These are phyloP conservation scores for Casuarina cunninghamiana DNA, from an alignment of 306 rosid species.

Conservation along the genomic window DNA sequence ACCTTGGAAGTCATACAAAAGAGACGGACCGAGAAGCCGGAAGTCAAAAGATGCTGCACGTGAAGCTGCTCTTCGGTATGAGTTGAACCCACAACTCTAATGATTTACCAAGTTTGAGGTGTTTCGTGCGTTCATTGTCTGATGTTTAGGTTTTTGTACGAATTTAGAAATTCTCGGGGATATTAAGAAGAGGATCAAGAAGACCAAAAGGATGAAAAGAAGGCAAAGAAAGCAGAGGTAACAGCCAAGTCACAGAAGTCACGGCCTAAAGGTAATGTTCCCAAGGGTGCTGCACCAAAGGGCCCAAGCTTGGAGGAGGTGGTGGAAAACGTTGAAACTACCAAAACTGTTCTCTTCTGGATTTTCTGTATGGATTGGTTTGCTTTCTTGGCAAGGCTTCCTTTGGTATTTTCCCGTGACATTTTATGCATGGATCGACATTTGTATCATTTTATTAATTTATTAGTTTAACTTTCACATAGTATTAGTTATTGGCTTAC, in stretches of 20 bases:
- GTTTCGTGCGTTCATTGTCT: not conserved
- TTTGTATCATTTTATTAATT: not conserved
- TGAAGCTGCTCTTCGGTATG: slow-evolving; percentile 55
- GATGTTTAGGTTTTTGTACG: not conserved
- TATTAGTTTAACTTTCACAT: not conserved
- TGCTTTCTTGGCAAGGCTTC: slow-evolving; percentile 21
- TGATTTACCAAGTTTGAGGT: not conserved
- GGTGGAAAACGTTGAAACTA: slow-evolving; percentile 43
- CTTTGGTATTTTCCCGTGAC: not conserved
- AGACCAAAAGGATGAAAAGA: slow-evolving; percentile 52
- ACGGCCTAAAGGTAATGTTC: slow-evolving; percentile 31
- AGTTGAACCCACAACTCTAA: not conserved
- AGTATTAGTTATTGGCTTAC: not conserved
- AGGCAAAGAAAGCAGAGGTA: slow-evolving; percentile 46
- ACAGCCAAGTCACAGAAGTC: slow-evolving; percentile 29
- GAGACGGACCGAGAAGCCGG: slow-evolving; percentile 47
- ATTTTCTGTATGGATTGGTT: not conserved
- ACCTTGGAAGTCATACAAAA: slow-evolving; percentile 51
- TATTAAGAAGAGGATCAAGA: slow-evolving; percentile 52
- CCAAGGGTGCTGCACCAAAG: slow-evolving; percentile 47
- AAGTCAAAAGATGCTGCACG: slow-evolving; percentile 51
- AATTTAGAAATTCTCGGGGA: slow-evolving; percentile 27
- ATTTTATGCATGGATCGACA: not conserved
- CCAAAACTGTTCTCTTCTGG: not conserved
- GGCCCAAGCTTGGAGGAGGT: slow-evolving; percentile 53